Conservation (phyloP, 2,329 filamentous ascomycete species). For the Pyricularia pennisetigena region DNA sequence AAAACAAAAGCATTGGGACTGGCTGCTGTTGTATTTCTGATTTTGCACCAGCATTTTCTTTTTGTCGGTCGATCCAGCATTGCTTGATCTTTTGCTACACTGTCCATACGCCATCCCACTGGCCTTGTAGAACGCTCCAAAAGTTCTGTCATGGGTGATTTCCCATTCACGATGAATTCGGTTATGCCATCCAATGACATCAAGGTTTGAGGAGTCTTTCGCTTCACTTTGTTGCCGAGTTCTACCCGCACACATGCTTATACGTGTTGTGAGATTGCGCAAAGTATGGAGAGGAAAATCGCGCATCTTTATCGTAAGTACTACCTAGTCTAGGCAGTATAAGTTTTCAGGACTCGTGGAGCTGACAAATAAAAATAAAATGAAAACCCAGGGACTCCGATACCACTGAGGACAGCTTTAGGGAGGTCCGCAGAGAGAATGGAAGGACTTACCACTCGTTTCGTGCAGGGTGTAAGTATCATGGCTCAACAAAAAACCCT, state of each 20-base stretch:
- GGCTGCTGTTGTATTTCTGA: not conserved
- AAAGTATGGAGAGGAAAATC: not conserved
- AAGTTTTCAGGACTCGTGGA: not conserved
- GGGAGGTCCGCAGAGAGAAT: conserved; percentile 17
- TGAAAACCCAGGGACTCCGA: conserved; percentile 11
- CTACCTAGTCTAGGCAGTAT: not conserved
- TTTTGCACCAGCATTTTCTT: not conserved
- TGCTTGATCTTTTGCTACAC: not conserved
- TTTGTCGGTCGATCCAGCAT: not conserved
- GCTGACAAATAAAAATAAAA: conserved; percentile 5
- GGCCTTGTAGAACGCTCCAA: not conserved
- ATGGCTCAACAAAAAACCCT: not conserved
- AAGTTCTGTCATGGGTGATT: not conserved
- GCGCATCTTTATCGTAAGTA: not conserved
- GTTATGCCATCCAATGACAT: not conserved
- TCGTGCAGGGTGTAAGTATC: conserved; percentile 19
- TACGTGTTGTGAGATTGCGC: not conserved
- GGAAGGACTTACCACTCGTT: conserved; percentile 22
- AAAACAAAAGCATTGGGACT: not conserved
- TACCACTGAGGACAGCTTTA: conserved; percentile 19
- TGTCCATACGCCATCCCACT: not conserved
- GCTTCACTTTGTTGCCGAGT: too few species aligned
- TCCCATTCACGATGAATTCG: not conserved
- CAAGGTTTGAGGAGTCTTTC: not conserved
- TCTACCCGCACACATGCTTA: not conserved